These are phyloP conservation scores for Ophiostoma ulmi DNA, from an alignment of 2,329 filamentous ascomycete genomes.

Conservation along the genomic window DNA sequence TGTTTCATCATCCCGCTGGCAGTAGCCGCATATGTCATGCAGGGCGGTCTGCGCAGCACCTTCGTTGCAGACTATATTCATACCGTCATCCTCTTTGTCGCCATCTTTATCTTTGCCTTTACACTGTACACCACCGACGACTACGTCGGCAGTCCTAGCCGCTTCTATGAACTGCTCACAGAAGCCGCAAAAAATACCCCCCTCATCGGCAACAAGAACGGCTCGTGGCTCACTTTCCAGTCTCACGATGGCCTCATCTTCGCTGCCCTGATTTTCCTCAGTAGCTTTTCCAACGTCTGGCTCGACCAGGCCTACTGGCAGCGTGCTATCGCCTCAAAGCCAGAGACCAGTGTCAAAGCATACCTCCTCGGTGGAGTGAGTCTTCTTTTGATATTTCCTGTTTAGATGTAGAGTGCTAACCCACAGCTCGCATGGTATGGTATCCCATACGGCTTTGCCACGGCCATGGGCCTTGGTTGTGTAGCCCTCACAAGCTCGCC, in stretches of 20 bases:
- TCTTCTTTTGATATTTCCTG: background rate
- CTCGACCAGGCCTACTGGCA: constrained; percentile 44
- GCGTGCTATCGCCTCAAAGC: constrained; percentile 40
- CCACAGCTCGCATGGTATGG: constrained; percentile 36
- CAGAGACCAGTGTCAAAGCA: constrained; percentile 39
- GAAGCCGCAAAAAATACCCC: constrained; percentile 34
- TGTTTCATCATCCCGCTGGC: constrained; percentile 32
- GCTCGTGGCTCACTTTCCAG: constrained; percentile 38
- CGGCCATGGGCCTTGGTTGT: constrained; percentile 36
- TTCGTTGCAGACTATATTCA: constrained; percentile 42
- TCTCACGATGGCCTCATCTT: constrained; percentile 37
- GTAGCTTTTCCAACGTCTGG: constrained; percentile 37
- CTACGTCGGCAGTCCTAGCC: constrained; percentile 33
- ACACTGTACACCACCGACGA: constrained; percentile 32
- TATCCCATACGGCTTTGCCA: constrained; percentile 37
- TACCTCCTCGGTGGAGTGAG: constrained; percentile 31
- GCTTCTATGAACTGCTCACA: constrained; percentile 38
- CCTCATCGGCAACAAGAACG: constrained; percentile 34
- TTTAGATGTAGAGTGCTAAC: background rate
- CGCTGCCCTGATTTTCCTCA: constrained; percentile 36
- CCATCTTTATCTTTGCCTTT: constrained; percentile 40
- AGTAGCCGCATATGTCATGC: constrained; percentile 37
- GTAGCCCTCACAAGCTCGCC: constrained; percentile 32
- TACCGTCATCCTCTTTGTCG: constrained; percentile 38
- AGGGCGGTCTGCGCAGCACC: constrained; percentile 36